Percentiles rank a stretch among this genome's conserved stretches.
phyloP scores from a whole-genome alignment of 768 basidiomycete genomes.

The Saitozyma sp. region DNA sequence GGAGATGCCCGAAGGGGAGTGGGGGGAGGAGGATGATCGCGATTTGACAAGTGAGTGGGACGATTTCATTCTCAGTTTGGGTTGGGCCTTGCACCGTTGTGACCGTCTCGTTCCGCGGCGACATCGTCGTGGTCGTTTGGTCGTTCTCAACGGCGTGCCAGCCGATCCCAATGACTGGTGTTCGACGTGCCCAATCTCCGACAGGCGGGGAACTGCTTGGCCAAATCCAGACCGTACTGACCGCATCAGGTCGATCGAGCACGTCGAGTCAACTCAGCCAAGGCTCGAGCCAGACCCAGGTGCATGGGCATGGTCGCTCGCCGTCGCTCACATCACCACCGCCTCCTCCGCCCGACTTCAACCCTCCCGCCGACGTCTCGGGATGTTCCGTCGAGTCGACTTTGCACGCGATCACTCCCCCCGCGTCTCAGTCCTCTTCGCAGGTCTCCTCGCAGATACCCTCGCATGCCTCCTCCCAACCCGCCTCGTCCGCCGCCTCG shows the following conservation, averaged over 20 bases:
- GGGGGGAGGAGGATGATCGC: neutral
- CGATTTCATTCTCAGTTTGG: neutral
- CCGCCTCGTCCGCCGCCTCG: conserved; percentile 4
- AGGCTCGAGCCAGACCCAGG: too few species aligned
- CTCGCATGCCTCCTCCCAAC: neutral
- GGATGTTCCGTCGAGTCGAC: conserved; percentile 17
- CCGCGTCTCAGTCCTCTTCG: neutral
- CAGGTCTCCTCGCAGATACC: neutral
- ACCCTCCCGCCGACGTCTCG: conserved; percentile 36
- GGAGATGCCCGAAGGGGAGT: neutral
- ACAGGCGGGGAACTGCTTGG: too few species aligned
- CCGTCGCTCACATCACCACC: conserved; percentile 16
- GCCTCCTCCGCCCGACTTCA: conserved; percentile 32
- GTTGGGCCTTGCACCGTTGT: neutral
- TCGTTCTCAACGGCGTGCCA: neutral
- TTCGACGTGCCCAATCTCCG: neutral
- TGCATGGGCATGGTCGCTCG: neutral
- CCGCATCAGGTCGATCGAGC: too few species aligned
- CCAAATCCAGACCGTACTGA: too few species aligned
- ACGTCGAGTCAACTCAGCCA: too few species aligned
- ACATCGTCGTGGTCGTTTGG: neutral
- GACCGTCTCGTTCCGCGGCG: neutral
- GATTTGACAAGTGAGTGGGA: neutral
- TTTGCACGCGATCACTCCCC: conserved; percentile 4
- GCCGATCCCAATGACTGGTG: neutral